Evolutionary conservation across 495 filamentous ascomycete species (phyloP).

Genomic region (Parathielavia hyrcaniae): DNA sequence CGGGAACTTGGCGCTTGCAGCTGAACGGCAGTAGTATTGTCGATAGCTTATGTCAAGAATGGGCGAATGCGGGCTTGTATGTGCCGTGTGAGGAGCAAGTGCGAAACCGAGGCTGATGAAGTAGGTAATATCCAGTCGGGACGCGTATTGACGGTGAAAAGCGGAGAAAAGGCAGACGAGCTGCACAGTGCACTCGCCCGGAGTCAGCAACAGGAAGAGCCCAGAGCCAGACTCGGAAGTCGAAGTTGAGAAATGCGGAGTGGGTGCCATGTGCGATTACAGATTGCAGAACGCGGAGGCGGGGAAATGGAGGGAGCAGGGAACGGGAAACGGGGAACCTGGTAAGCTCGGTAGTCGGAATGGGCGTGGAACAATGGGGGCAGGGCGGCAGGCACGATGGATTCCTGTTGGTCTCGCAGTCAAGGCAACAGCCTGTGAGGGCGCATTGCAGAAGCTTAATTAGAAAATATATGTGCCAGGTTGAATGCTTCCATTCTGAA

Average conservation of each 20-base stretch:
- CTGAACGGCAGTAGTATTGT: not conserved
- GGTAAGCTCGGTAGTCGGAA: constrained; percentile 1
- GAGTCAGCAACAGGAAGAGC: constrained; percentile 19
- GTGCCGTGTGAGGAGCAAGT: constrained; percentile 17
- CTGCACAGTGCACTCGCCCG: constrained; percentile 5
- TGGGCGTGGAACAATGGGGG: not conserved
- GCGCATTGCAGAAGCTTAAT: no score
- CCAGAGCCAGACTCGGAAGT: constrained; percentile 11
- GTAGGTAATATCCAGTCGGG: constrained; percentile 5
- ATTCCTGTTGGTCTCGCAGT: not conserved
- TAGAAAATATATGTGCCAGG: no score
- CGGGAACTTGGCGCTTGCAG: not conserved
- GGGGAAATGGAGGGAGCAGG: constrained; percentile 25
- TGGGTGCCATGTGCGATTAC: constrained; percentile 2
- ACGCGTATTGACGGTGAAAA: constrained; percentile 15
- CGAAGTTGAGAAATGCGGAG: not conserved
- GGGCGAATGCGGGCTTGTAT: constrained; percentile 27
- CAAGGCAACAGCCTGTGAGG: no score
- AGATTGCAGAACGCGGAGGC: constrained; percentile 23
- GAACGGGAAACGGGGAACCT: constrained; percentile 9
- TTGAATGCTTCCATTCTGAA: no score
- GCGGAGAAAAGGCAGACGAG: constrained; percentile 24
- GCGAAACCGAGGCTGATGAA: not conserved
- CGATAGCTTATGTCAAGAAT: constrained; percentile 10
- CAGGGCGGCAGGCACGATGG: no score